phyloP scores from a whole-genome alignment of 768 basidiomycete genomes.

The Amanita subjunquillea region DNA sequence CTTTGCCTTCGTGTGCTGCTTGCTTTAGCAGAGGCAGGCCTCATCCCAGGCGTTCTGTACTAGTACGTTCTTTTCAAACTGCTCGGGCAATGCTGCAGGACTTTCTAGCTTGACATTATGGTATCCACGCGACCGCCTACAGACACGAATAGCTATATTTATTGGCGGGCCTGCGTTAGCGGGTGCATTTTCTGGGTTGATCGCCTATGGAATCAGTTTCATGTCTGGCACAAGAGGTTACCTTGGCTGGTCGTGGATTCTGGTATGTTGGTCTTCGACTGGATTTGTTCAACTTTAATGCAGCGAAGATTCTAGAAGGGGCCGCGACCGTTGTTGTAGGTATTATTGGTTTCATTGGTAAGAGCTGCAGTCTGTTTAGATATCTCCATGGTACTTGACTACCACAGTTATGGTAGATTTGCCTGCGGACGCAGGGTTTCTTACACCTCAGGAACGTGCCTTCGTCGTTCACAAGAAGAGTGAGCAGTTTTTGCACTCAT shows the following conservation, averaged over 20 bases:
- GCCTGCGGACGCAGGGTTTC: conserved; percentile 45
- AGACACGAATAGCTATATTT: conserved; percentile 52
- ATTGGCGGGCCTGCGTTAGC: conserved; percentile 59
- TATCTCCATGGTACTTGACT: neutral
- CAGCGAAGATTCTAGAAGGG: conserved; percentile 50
- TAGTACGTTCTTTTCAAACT: conserved; percentile 34
- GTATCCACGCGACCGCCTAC: conserved; percentile 56
- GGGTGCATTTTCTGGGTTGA: conserved; percentile 52
- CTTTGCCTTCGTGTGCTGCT: neutral
- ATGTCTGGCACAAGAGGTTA: conserved; percentile 37
- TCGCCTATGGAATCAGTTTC: conserved; percentile 46
- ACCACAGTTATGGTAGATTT: conserved; percentile 52
- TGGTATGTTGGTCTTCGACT: conserved; percentile 27
- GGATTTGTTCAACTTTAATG: neutral
- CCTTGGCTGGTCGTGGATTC: conserved; percentile 65
- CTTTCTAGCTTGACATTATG: conserved; percentile 41
- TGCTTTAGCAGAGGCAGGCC: conserved; percentile 58
- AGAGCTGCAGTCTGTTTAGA: neutral
- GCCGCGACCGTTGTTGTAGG: conserved; percentile 50
- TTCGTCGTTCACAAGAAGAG: conserved; percentile 49
- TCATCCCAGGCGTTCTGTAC: conserved; percentile 68
- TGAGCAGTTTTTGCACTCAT: conserved; percentile 14
- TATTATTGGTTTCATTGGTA: conserved; percentile 40
- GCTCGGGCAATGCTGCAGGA: too few relatives aligned
- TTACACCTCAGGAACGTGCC: conserved; percentile 50